Base-by-base conservation (phyloP, 805 yeast species). In the Saturnispora serradocipensis region DNA sequence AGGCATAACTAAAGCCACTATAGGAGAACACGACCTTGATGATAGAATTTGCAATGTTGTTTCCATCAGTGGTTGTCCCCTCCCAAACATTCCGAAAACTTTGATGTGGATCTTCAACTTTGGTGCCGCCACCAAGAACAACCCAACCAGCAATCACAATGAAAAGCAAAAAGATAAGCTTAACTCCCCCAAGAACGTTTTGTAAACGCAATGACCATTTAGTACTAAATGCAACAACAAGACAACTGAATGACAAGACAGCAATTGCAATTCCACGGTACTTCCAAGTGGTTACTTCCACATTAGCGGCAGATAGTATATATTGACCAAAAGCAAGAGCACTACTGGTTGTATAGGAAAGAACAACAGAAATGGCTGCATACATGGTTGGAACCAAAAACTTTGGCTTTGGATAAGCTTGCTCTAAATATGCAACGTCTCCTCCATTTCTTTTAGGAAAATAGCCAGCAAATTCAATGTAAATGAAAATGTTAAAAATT, bases 291-390 rank as follows among this genome's bases (percentile, higher is more conserved):
- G 84, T 80, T 8, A 78, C 74, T 54, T 80, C 84, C 16, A 71
- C 74, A 40, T 79, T 83, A 6, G 90, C 89, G 10, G 95, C 95
- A 40, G 77, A 78, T 54, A 86, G 72, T 54, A 87, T 73, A 68
- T 84, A 86, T 61, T 83, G 84, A 30, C 95, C 95, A 56, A 84
- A 84, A 35, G 85, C 87, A 48, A 85, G 80, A 20, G 90, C 82
- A 66, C 86, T 85, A 65, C 90, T 87, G 10, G 93, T 81, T 22
- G 95, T 90, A 88, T 90, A 87, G 36, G 93, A 93, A 46, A 87
- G 71, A 60, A 85, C 75, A 61, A 87, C 81, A 16, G 82, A 81
- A 61, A 85, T 84, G 2, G 89, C 72, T 0, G 88, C 89, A 56
- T 78, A 81, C 71, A 78, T 72, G 18, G 76, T 78, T 27, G 86